Percentiles rank a stretch among this genome's conserved stretches.
Evolutionary conservation across 169 alveolate species (phyloP).

Genomic region (Condylostoma magnum): DNA sequence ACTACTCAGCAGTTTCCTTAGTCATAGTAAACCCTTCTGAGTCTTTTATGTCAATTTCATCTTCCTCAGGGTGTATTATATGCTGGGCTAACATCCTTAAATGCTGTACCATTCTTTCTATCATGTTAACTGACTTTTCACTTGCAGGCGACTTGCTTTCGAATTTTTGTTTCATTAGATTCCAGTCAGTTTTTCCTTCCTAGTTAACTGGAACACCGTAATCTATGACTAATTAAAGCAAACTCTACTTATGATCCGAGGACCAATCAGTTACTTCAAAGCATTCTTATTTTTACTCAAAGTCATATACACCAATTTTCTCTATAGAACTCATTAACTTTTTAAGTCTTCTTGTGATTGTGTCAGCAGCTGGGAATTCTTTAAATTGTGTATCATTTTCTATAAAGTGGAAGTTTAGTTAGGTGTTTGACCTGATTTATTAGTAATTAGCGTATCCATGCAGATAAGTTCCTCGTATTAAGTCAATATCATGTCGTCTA

Average conservation of each 20-base stretch:
- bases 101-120: constrained; percentile 31
- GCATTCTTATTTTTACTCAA: constrained; percentile 45
- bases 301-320: constrained; percentile 51
- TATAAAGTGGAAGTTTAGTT: constrained; percentile 63
- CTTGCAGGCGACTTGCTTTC: constrained; percentile 4
- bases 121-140: not conserved
- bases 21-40: constrained; percentile 66
- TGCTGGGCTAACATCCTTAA: constrained; percentile 28
- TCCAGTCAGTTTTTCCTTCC: constrained; percentile 80
- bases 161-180: constrained; percentile 45
- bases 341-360: constrained; percentile 81
- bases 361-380: constrained; percentile 87
- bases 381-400: constrained; percentile 53
- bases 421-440: constrained; percentile 57
- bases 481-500: constrained; percentile 83
- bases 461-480: constrained; percentile 79
- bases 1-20: constrained; percentile 51
- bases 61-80: constrained; percentile 26
- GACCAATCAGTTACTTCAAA: constrained; percentile 66
- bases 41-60: constrained; percentile 33
- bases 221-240: constrained; percentile 62
- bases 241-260: constrained; percentile 56
- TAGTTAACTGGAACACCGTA: constrained; percentile 78
- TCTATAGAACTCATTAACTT: constrained; percentile 71
- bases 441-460: constrained; percentile 85